Evolutionary conservation across 2,329 filamentous ascomycete species (phyloP), one percentile per base, ranked within the genome.

Genomic region (Talaromyces atroroseus): DNA sequence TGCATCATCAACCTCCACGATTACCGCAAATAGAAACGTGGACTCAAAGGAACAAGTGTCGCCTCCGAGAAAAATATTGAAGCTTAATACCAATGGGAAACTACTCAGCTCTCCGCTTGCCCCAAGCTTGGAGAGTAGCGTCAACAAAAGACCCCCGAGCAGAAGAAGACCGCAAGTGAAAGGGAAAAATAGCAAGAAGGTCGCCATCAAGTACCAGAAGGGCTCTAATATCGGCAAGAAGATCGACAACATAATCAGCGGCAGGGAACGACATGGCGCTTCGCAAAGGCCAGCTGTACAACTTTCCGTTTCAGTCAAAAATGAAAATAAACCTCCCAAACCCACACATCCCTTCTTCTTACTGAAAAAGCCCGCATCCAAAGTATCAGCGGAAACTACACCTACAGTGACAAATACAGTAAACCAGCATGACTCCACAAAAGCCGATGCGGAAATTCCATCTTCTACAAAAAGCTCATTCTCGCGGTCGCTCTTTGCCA

Each of bases 321-420:
- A 53, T 47, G 59, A 63, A 51, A 62, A 66, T 54, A 63, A 64
- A 14, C 63, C 71, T 45, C 62, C 68, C 6, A 84, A 81, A 63
- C 62, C 75, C 1, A 80, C 82, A 0, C 85, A 91, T 70, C 87
- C 88, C 0, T 89, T 91, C 66, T 91, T 91, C 65, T 66, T 79
- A 65, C 66, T 78, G 16, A 82, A 80, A 5, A 88, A 85, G 62
- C 21, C 76, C 6, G 68, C 71, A 8, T 11, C 8, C n/a, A 52
- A 54, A 50, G 45, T 14, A n/a, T 36, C 46, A 46, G 16, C 18
- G 8, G 55, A 57, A 5, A 5, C 21, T 16, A 4, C 20, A 38
- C 10, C 38, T 20, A 29, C 51, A 16, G 16, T 5, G 16, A 36
- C 42, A 16, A n/a, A 36, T 12, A 10, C 29, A 23, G 20, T 38